Evolutionary conservation across 2,329 filamentous ascomycete species (phyloP).

Genomic region (Fragosphaeria purpurea): DNA sequence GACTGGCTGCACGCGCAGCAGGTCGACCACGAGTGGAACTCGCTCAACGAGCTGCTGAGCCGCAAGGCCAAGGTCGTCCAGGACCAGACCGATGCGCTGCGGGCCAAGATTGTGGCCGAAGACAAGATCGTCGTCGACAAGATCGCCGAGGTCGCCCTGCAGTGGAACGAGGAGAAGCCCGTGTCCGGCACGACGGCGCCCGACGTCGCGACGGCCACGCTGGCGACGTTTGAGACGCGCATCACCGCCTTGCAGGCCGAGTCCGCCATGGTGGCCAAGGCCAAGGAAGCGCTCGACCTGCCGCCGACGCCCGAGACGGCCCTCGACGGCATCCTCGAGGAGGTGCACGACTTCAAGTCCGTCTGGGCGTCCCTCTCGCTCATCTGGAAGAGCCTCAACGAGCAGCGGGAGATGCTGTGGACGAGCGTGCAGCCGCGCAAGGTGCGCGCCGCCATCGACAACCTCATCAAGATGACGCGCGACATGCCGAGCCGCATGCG

Average conservation of each 20-base stretch:
- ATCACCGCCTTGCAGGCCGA: constrained; percentile 81
- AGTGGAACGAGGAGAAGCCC: constrained; percentile 96
- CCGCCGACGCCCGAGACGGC: constrained; percentile 69
- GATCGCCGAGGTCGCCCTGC: constrained; percentile 69
- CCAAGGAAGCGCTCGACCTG: constrained; percentile 91
- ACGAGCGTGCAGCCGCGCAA: constrained; percentile 92
- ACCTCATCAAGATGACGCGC: constrained; percentile 93
- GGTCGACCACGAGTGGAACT: constrained; percentile 91
- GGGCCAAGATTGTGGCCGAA: constrained; percentile 89
- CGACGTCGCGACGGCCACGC: constrained; percentile 72
- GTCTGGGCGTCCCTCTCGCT: constrained; percentile 94
- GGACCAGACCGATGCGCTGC: constrained; percentile 89
- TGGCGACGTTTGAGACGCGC: constrained; percentile 72
- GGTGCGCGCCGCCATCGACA: constrained; percentile 78
- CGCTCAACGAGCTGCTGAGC: constrained; percentile 80
- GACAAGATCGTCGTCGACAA: constrained; percentile 85
- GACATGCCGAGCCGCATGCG: constrained; percentile 99
- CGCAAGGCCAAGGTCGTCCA: constrained; percentile 93
- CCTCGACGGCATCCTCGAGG: constrained; percentile 79
- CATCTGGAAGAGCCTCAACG: constrained; percentile 93
- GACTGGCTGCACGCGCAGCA: constrained; percentile 97
- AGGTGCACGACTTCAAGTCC: constrained; percentile 97
- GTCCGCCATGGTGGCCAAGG: constrained; percentile 86
- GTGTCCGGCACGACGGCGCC: constrained; percentile 91
- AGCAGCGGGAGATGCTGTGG: constrained; percentile 87